These are phyloP conservation scores for Apiospora kogelbergensis DNA, from an alignment of 2,329 filamentous ascomycete genomes.

Conservation along the genomic window DNA sequence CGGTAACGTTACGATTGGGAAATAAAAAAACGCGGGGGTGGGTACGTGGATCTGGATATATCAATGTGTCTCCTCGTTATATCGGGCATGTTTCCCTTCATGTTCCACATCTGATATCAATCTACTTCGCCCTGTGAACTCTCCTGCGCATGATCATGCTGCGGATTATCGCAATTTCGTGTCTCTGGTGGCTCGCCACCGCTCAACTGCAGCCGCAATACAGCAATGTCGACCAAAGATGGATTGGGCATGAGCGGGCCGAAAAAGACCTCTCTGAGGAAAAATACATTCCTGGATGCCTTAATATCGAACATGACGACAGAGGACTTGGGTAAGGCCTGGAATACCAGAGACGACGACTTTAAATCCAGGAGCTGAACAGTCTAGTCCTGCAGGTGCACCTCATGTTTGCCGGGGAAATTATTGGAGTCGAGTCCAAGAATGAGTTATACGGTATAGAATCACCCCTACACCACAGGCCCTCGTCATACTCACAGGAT, in stretches of 20 bases:
- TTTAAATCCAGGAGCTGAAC: not conserved
- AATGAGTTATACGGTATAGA: conserved; percentile 37
- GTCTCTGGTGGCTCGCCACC: not conserved
- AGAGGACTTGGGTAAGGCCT: conserved; percentile 1
- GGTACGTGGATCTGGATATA: not conserved
- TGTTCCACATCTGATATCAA: not conserved
- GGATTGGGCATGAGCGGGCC: not conserved
- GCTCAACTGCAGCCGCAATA: not conserved
- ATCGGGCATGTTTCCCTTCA: not conserved
- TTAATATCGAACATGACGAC: not conserved
- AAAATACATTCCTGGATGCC: not conserved
- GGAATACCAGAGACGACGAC: not conserved
- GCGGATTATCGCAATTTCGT: not conserved
- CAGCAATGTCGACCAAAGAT: not conserved
- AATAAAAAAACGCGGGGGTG: not conserved
- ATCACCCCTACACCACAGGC: not conserved
- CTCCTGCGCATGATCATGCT: not conserved
- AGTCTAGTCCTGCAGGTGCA: conserved; percentile 39
- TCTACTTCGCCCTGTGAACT: not conserved
- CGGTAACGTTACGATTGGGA: not conserved
- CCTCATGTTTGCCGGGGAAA: conserved; percentile 42
- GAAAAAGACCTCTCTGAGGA: not conserved
- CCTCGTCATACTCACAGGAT: conserved; percentile 11
- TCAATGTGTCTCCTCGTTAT: too few relatives aligned
- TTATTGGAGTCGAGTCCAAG: conserved; percentile 37